Conservation (phyloP, 352 stramenopile genomes). For the Globisporangium solare region DNA sequence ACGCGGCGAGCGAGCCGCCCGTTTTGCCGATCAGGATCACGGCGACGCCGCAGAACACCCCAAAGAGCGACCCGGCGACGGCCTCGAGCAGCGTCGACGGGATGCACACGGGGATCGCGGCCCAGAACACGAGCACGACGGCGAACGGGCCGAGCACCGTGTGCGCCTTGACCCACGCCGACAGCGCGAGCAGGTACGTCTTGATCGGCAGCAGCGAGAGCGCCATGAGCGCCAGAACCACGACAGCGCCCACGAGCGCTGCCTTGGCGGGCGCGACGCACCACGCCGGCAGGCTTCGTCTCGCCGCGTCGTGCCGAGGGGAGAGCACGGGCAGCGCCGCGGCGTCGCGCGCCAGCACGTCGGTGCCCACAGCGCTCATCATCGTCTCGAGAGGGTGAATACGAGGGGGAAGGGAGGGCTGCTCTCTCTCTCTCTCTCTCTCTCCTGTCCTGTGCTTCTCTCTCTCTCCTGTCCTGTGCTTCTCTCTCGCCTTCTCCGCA, state of each 20-base stretch:
- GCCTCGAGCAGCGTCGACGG: conserved; percentile 65
- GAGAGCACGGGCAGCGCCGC: conserved; percentile 3
- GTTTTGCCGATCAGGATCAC: conserved; percentile 70
- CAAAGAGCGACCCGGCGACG: conserved; percentile 62
- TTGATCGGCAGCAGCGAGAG: conserved; percentile 46
- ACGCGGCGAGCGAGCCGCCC: conserved; percentile 59
- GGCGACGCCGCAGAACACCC: conserved; percentile 38
- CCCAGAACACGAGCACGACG: conserved; percentile 50
- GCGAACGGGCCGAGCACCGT: conserved; percentile 43
- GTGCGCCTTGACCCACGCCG: conserved; percentile 48
- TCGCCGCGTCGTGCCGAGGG: neutral
- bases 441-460: no score
- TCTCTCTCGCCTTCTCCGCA: no score
- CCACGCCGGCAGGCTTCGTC: no score
- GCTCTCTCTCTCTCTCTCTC: no score
- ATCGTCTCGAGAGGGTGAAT: no score
- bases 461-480: no score
- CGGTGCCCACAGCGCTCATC: neutral
- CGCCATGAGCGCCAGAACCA: conserved; percentile 13
- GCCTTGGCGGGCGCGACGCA: neutral
- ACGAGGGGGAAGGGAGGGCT: no score
- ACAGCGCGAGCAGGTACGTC: conserved; percentile 30
- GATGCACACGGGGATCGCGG: conserved; percentile 65
- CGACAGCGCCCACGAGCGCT: neutral
- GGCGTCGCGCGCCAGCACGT: neutral